Evolutionary conservation across 257 asterid species (phyloP).

Genomic region (Fraxinus cuspidata): DNA sequence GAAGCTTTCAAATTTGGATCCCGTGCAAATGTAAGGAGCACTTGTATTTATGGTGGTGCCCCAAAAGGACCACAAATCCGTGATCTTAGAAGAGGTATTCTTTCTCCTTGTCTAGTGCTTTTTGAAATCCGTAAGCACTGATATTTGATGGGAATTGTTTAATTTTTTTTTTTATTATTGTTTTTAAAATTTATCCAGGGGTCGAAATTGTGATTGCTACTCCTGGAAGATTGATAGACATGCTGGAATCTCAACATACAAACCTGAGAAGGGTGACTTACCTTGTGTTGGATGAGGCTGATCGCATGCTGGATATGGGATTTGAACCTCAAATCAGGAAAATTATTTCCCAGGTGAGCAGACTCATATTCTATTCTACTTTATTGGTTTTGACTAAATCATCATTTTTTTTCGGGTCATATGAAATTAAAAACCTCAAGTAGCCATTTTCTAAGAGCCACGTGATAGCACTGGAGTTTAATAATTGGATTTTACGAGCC

Average conservation of each 20-base stretch:
- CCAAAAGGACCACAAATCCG: constrained; percentile 97
- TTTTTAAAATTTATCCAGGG: neutral
- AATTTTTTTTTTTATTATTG: constrained; percentile 4
- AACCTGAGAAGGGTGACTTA: constrained; percentile 86
- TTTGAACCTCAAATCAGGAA: constrained; percentile 97
- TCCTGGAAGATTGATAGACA: constrained; percentile 90
- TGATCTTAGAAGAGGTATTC: constrained; percentile 77
- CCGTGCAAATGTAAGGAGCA: constrained; percentile 62
- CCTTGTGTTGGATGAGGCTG: constrained; percentile 95
- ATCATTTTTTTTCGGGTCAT: neutral
- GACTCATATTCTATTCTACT: neutral
- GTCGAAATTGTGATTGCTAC: constrained; percentile 37
- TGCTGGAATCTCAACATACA: constrained; percentile 90
- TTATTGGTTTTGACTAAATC: neutral
- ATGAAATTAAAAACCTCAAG: constrained; percentile 11
- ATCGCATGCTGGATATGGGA: constrained; percentile 98
- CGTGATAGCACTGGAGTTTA: neutral
- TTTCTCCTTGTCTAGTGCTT: constrained; percentile 15
- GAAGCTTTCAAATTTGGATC: constrained; percentile 85
- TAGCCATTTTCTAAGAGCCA: neutral
- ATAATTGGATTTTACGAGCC: neutral
- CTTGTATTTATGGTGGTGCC: constrained; percentile 93
- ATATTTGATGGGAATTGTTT: constrained; percentile 15
- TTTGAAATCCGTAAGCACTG: constrained; percentile 10
- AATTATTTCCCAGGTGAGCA: constrained; percentile 72